Conservation (phyloP, 768 basidiomycete species). For the Pleurotus djamor region DNA sequence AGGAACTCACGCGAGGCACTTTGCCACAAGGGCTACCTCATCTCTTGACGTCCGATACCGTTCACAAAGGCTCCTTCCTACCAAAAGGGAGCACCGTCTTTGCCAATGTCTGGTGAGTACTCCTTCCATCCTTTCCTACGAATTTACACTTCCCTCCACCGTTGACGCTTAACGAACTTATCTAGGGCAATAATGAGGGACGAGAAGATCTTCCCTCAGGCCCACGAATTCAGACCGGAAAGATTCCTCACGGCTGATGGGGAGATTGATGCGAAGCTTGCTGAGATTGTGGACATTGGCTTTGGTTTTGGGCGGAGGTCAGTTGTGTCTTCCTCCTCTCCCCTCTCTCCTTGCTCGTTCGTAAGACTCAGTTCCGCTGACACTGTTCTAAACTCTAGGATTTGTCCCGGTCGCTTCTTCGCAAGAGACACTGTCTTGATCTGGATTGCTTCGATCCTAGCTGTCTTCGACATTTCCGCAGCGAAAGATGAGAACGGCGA, state of each 20-base stretch:
- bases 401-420: slow-evolving; percentile 16
- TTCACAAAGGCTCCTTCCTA: slow-evolving; percentile 11
- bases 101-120: slow-evolving; percentile 12
- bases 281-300: slow-evolving; percentile 4
- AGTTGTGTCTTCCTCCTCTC: background rate
- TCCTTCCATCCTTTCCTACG: background rate
- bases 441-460: slow-evolving; percentile 22
- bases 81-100: slow-evolving; percentile 12
- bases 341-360: too few relatives aligned
- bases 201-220: slow-evolving; percentile 28
- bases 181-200: slow-evolving; percentile 32
- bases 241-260: slow-evolving; percentile 26
- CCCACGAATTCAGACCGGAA: slow-evolving; percentile 33
- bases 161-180: background rate
- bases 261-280: slow-evolving; percentile 12
- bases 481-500: too few relatives aligned
- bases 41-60: too few relatives aligned
- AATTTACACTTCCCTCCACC: background rate
- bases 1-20: too few relatives aligned
- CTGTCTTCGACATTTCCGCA: too few relatives aligned
- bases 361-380: too few relatives aligned
- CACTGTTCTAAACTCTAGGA: too few relatives aligned
- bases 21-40: slow-evolving; percentile 13
- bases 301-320: slow-evolving; percentile 24
- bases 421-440: slow-evolving; percentile 27